These are phyloP conservation scores for Aspergillus cavernicola DNA, from an alignment of 495 filamentous ascomycete genomes.

Conservation along the genomic window DNA sequence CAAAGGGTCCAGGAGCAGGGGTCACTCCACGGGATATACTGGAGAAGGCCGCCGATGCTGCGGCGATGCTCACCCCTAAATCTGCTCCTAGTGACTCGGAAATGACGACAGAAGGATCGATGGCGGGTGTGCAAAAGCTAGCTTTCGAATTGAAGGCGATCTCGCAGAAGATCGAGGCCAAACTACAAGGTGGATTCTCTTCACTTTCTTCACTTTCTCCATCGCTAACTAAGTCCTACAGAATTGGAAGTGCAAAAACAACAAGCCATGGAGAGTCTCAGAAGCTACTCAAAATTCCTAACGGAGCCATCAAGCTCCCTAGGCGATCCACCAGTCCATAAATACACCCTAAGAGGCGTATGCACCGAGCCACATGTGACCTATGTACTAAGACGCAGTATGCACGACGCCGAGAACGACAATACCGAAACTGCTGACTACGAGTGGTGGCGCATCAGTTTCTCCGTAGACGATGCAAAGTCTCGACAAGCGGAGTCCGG, in stretches of 20 bases:
- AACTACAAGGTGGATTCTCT: conserved; percentile 41
- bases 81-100: conserved; percentile 19
- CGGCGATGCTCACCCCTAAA: conserved; percentile 24
- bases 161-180: conserved; percentile 44
- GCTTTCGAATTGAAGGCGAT: conserved; percentile 36
- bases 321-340: conserved; percentile 38
- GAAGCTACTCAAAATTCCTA: conserved; percentile 47
- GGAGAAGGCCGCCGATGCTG: conserved; percentile 33
- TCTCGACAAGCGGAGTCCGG: conserved; percentile 30
- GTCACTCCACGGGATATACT: conserved; percentile 33
- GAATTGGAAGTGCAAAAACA: conserved; percentile 52
- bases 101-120: conserved; percentile 15
- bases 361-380: conserved; percentile 49
- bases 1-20: conserved; percentile 21
- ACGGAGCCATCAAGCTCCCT: conserved; percentile 51
- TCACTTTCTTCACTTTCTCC: not conserved
- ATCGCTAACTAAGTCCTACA: conserved; percentile 23
- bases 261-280: conserved; percentile 43
- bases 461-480: conserved; percentile 46
- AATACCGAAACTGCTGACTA: conserved; percentile 30
- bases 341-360: conserved; percentile 51
- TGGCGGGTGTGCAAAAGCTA: conserved; percentile 28
- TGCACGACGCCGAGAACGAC: conserved; percentile 5
- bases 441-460: conserved; percentile 57
- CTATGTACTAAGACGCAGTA: conserved; percentile 40